Conservation (phyloP, 2,329 filamentous ascomycete genomes). For the Myotisia sp. region DNA sequence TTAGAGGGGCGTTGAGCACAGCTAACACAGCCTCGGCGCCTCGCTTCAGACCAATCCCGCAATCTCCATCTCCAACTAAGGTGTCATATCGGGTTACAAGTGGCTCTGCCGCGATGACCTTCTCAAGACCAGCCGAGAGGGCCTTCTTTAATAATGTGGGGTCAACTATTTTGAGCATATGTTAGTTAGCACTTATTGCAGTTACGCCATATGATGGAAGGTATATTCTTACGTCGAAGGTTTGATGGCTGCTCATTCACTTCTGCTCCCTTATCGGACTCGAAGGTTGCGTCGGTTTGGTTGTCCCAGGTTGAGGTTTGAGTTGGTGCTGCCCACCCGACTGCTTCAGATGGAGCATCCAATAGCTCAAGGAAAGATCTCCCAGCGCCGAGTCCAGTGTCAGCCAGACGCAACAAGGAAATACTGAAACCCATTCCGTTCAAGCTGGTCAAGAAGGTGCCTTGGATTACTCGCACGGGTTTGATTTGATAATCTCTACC, state of each 20-base stretch:
- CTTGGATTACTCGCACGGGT: slow-evolving; percentile 47
- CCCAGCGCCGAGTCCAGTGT: slow-evolving; percentile 42
- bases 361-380: slow-evolving; percentile 49
- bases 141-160: slow-evolving; percentile 32
- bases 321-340: slow-evolving; percentile 52
- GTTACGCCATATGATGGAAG: slow-evolving; percentile 7
- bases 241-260: slow-evolving; percentile 39
- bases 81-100: slow-evolving; percentile 58
- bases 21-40: slow-evolving; percentile 55
- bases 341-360: slow-evolving; percentile 52
- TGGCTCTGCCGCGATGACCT: slow-evolving; percentile 49
- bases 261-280: slow-evolving; percentile 21
- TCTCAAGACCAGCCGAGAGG: slow-evolving; percentile 41
- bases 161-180: slow-evolving; percentile 7
- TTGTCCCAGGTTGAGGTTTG: slow-evolving; percentile 45
- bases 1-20: slow-evolving; percentile 32
- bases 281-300: slow-evolving; percentile 28
- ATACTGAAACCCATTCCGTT: slow-evolving; percentile 60
- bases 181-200: slow-evolving; percentile 10
- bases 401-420: slow-evolving; percentile 47
- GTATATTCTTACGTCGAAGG: slow-evolving; percentile 32
- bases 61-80: slow-evolving; percentile 80
- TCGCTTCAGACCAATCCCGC: slow-evolving; percentile 70
- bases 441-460: slow-evolving; percentile 58
- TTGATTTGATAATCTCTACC: slow-evolving; percentile 44